phyloP scores from a whole-genome alignment of 192 early-diverging fungal species.

The Coemansia sp. region DNA sequence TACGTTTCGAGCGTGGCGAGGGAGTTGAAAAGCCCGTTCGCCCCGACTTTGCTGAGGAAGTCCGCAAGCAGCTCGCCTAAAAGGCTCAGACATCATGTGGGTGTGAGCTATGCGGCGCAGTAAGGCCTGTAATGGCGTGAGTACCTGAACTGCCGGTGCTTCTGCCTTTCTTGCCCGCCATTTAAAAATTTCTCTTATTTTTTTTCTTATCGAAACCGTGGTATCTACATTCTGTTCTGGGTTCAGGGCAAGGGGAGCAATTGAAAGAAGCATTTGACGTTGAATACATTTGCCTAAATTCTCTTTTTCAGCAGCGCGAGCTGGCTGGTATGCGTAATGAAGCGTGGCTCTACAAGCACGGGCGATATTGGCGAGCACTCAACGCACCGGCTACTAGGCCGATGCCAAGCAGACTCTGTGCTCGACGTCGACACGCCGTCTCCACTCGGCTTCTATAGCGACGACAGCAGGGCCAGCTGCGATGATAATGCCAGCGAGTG shows the following conservation, averaged over 20 bases:
- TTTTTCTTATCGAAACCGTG: background rate
- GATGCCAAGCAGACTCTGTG: background rate
- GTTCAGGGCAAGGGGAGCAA: background rate
- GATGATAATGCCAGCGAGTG: background rate
- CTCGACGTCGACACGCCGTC: background rate
- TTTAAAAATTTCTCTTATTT: background rate
- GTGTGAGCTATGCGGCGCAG: background rate
- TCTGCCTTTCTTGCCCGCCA: background rate
- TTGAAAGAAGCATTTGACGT: constrained; percentile 3
- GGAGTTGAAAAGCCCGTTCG: constrained; percentile 74
- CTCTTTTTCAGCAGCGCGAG: background rate
- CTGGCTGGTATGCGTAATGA: constrained; percentile 8
- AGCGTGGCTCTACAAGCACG: constrained; percentile 3
- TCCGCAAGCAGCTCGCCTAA: constrained; percentile 54
- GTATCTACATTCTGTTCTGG: background rate
- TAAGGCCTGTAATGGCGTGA: background rate
- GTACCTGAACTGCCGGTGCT: background rate
- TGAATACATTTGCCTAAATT: background rate
- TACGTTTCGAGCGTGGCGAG: constrained; percentile 82
- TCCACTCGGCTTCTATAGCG: background rate
- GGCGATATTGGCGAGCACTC: background rate
- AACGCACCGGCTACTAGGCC: constrained; percentile 3
- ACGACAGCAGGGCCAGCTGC: constrained; percentile 6
- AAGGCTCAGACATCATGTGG: background rate
- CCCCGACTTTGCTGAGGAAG: constrained; percentile 81